A percentile compares a stretch with the other conserved stretches of the same genome.
Conservation (phyloP, 306 rosid species). For the Ziziphus jujuba region DNA sequence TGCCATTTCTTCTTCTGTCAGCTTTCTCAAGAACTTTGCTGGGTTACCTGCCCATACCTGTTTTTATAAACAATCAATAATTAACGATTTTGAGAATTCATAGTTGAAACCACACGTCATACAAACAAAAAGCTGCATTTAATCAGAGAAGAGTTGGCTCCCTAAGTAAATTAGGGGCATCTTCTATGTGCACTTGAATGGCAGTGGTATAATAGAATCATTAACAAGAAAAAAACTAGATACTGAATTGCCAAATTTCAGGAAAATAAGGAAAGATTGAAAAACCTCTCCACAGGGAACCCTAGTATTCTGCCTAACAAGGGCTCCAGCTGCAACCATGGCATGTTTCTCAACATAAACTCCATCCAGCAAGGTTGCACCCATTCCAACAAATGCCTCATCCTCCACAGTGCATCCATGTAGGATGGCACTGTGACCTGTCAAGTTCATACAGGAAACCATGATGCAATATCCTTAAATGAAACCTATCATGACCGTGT, state of each 20-base stretch:
- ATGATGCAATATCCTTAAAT: constrained; percentile 18
- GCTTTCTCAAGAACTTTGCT: constrained; percentile 90
- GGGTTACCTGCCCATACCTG: constrained; percentile 99
- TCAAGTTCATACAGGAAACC: constrained; percentile 21
- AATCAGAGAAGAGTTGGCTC: constrained; percentile 1
- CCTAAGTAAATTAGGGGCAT: background rate
- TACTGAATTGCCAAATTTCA: background rate
- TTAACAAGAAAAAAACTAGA: background rate
- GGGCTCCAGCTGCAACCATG: constrained; percentile 98
- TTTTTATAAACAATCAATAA: background rate
- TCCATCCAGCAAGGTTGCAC: constrained; percentile 94
- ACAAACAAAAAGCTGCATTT: constrained; percentile 7
- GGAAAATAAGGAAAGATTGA: background rate
- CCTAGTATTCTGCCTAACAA: constrained; percentile 86
- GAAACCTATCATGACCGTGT: constrained; percentile 19
- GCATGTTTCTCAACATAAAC: constrained; percentile 83
- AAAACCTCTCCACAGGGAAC: constrained; percentile 94
- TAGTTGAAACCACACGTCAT: background rate
- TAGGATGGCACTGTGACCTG: constrained; percentile 89
- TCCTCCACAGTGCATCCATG: constrained; percentile 96
- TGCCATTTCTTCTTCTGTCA: constrained; percentile 84
- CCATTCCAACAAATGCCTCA: constrained; percentile 97
- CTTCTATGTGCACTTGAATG: constrained; percentile 1
- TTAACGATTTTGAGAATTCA: background rate
- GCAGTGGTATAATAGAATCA: background rate